These are phyloP conservation scores for Anacardium occidentale DNA, from an alignment of 345 rosid species.

Conservation along the genomic window DNA sequence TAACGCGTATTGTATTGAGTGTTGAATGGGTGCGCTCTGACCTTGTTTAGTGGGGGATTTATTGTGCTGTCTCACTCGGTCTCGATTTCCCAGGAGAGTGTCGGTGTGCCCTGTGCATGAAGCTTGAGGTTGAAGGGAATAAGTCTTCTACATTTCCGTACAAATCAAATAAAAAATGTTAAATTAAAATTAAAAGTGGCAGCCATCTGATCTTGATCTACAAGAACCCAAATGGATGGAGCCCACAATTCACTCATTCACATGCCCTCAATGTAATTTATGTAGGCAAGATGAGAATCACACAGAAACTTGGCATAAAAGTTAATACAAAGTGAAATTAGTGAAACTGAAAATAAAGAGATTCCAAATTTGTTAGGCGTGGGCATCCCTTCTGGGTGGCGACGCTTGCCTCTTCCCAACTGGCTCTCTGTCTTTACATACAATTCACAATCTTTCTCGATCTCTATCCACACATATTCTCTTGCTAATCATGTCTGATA, in stretches of 20 bases:
- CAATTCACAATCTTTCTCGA: conserved; percentile 7
- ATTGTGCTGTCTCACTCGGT: too few relatives aligned
- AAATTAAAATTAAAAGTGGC: background rate
- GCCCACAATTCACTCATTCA: conserved; percentile 10
- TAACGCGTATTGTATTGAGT: too few relatives aligned
- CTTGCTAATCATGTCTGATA: conserved; percentile 49
- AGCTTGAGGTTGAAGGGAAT: too few relatives aligned
- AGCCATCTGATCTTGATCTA: background rate
- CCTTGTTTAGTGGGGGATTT: too few relatives aligned
- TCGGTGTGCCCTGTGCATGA: background rate
- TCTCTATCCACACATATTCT: conserved; percentile 11
- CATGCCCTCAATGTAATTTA: background rate
- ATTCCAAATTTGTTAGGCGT: conserved; percentile 23
- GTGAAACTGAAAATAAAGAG: background rate
- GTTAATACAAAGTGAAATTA: conserved; percentile 7
- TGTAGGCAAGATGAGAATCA: background rate
- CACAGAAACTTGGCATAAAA: conserved; percentile 15
- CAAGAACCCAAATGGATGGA: background rate
- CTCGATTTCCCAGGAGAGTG: background rate
- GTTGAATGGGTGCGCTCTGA: too few relatives aligned
- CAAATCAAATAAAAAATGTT: too few relatives aligned
- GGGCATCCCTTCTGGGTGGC: conserved; percentile 27
- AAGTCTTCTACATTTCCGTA: too few relatives aligned
- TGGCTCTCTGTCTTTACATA: conserved; percentile 22
- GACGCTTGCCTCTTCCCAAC: conserved; percentile 12